Conservation (phyloP, 306 rosid species). For the Pachyrhizus erosus region DNA sequence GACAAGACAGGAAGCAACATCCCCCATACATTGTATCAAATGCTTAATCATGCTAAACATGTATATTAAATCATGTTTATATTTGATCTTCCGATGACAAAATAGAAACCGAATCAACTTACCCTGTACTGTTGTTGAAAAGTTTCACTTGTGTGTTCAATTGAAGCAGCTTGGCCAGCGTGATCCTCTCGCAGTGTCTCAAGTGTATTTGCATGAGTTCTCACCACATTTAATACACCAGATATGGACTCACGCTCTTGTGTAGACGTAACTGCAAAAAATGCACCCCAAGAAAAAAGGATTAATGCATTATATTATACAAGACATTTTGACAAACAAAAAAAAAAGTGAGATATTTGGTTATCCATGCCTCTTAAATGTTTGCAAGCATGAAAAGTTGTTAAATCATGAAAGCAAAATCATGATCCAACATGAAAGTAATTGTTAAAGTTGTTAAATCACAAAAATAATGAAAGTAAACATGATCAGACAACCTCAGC, state of each 20-base stretch:
- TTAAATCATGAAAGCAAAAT: no score
- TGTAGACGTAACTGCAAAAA: conserved; percentile 58
- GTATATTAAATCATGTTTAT: neutral
- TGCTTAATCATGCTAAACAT: neutral
- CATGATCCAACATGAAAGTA: no score
- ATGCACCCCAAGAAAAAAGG: conserved; percentile 11
- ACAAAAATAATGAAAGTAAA: neutral
- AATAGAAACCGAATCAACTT: conserved; percentile 33
- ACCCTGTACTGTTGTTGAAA: conserved; percentile 73
- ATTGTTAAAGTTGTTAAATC: neutral
- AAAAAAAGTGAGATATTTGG: neutral
- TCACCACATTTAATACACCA: conserved; percentile 55
- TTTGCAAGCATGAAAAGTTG: no score
- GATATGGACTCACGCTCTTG: conserved; percentile 59
- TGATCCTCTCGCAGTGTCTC: conserved; percentile 70
- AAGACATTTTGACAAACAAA: neutral
- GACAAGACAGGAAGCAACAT: neutral
- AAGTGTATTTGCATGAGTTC: conserved; percentile 61
- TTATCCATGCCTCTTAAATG: neutral
- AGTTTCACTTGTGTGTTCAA: conserved; percentile 65
- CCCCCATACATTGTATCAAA: neutral
- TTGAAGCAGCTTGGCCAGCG: conserved; percentile 62
- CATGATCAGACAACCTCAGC: neutral
- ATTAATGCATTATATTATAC: neutral
- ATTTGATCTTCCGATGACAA: neutral